These are phyloP conservation scores for Rhodotorula sp. DNA, from an alignment of 1,284 basidiomycete species.

Conservation along the genomic window DNA sequence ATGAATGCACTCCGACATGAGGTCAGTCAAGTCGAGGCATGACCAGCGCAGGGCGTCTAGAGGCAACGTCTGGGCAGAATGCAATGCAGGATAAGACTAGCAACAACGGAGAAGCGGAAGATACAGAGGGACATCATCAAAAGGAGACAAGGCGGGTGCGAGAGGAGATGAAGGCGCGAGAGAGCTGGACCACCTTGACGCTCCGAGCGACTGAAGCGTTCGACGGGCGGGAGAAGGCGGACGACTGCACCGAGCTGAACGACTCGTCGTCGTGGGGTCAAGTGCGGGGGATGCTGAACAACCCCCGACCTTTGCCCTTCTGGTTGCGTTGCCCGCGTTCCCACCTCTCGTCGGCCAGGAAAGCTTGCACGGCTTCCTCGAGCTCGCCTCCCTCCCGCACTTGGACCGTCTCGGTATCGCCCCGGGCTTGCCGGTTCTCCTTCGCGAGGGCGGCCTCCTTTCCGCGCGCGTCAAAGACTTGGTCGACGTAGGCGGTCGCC, in stretches of 20 bases:
- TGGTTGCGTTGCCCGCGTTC: slow-evolving; percentile 26
- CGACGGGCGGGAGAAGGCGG: too few relatives aligned
- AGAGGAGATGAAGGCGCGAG: too few relatives aligned
- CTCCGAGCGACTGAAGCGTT: too few relatives aligned
- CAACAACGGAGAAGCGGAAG: not conserved
- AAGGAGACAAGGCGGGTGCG: not conserved
- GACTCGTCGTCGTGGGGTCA: not conserved
- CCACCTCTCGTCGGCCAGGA: slow-evolving; percentile 33
- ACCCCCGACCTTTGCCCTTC: slow-evolving; percentile 17
- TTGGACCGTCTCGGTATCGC: not conserved
- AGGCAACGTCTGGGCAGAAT: too few relatives aligned
- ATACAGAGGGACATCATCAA: not conserved
- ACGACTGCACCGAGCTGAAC: too few relatives aligned
- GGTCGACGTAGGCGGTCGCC: slow-evolving; percentile 30
- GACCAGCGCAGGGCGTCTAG: too few relatives aligned
- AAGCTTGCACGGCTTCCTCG: slow-evolving; percentile 28
- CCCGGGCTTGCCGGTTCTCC: slow-evolving; percentile 14
- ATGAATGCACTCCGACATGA: too few relatives aligned
- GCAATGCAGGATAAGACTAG: not conserved
- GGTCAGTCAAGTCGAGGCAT: too few relatives aligned
- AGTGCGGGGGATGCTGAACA: slow-evolving; percentile 7
- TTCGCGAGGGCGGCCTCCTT: slow-evolving; percentile 19
- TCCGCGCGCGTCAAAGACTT: slow-evolving; percentile 20
- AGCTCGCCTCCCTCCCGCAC: slow-evolving; percentile 35
- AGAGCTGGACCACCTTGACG: too few relatives aligned